Conservation (phyloP, 805 yeast genomes). For the Candida berthetii region DNA sequence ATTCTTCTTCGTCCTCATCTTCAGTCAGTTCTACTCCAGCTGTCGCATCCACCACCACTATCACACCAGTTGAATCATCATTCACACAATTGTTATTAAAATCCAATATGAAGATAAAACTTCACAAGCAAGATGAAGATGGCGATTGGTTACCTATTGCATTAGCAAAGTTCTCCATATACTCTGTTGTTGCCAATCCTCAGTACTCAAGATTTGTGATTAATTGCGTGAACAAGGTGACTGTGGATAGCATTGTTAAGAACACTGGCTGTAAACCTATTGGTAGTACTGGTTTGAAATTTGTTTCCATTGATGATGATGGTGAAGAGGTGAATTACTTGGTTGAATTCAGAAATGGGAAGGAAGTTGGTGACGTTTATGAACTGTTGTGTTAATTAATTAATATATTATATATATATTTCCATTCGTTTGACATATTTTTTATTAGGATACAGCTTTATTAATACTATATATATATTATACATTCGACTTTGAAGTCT, state of each 20-base stretch:
- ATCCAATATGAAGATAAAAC: conserved; percentile 13
- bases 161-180: conserved; percentile 14
- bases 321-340: conserved; percentile 15
- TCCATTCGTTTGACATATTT: too few species aligned
- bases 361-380: conserved; percentile 14
- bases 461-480: too few species aligned
- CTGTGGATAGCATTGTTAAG: conserved; percentile 7
- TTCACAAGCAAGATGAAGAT: conserved; percentile 16
- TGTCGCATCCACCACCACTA: neutral
- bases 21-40: conserved; percentile 1
- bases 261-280: conserved; percentile 12
- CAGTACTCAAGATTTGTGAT: conserved; percentile 13
- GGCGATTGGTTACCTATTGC: conserved; percentile 21
- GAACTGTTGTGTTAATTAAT: conserved; percentile 7
- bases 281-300: conserved; percentile 18
- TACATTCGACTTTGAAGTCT: too few species aligned
- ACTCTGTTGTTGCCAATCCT: conserved; percentile 14
- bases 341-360: conserved; percentile 15
- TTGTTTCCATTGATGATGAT: conserved; percentile 10
- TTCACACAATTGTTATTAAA: conserved; percentile 13
- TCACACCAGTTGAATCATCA: neutral
- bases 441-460: too few species aligned
- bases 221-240: conserved; percentile 2
- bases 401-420: too few species aligned
- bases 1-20: too few species aligned